Conservation (phyloP, 495 filamentous ascomycete species). For the Annulohypoxylon stygium region DNA sequence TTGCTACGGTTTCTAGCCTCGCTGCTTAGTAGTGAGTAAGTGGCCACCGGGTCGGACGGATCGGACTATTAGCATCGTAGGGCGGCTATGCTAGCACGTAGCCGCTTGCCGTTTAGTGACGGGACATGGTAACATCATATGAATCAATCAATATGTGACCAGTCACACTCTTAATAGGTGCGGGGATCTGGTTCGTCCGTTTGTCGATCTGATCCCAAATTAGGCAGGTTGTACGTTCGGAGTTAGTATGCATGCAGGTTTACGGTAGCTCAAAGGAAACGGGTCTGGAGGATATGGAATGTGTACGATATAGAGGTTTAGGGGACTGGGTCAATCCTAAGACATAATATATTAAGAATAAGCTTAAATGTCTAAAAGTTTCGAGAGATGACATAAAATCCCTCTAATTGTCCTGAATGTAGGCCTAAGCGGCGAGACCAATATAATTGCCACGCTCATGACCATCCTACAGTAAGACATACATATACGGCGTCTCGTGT, state of each 20-base stretch:
- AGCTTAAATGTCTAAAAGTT: neutral
- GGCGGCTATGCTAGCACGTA: slow-evolving; percentile 17
- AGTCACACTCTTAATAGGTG: slow-evolving; percentile 20
- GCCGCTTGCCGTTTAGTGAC: slow-evolving; percentile 25
- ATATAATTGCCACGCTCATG: neutral
- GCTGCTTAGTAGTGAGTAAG: slow-evolving; percentile 5
- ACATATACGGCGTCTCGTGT: slow-evolving; percentile 3
- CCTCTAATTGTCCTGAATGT: neutral
- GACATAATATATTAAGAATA: slow-evolving; percentile 23
- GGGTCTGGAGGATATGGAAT: neutral
- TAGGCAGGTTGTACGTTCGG: slow-evolving; percentile 38
- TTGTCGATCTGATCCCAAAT: slow-evolving; percentile 32
- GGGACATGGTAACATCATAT: slow-evolving; percentile 25
- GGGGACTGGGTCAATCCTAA: slow-evolving; percentile 7
- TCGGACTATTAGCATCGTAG: slow-evolving; percentile 12
- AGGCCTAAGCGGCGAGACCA: neutral
- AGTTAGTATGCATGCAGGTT: slow-evolving; percentile 10
- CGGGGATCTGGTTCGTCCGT: slow-evolving; percentile 36
- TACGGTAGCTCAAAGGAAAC: slow-evolving; percentile 4
- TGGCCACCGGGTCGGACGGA: slow-evolving; percentile 23
- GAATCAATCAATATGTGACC: slow-evolving; percentile 23
- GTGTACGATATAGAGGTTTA: neutral
- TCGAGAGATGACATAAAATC: slow-evolving; percentile 3
- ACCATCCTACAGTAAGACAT: slow-evolving; percentile 3
- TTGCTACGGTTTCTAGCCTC: neutral